Evolutionary conservation across 1,284 basidiomycete species (phyloP).

Genomic region (Pisolithus thermaeus): DNA sequence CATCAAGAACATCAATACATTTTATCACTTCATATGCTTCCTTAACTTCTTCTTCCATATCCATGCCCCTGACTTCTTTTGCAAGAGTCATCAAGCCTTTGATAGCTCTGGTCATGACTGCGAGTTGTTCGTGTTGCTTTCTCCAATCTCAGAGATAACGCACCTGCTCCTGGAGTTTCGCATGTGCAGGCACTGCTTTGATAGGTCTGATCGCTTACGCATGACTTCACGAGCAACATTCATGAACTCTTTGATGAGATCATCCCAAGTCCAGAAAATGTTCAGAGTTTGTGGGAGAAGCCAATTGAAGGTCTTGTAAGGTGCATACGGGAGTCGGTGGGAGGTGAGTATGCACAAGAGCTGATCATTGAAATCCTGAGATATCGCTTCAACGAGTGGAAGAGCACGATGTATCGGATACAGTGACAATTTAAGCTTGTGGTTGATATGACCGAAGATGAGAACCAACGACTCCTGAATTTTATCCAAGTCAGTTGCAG

Average conservation of each 20-base stretch:
- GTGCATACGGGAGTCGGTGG: conserved; percentile 88
- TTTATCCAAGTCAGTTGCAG: too few relatives aligned
- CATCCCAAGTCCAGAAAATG: conserved; percentile 96
- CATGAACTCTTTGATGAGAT: conserved; percentile 96
- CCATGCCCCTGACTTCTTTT: conserved; percentile 76
- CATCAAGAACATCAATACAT: conserved; percentile 93
- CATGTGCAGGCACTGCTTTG: conserved; percentile 89
- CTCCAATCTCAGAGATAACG: conserved; percentile 53
- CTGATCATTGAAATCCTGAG: too few relatives aligned
- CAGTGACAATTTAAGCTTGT: too few relatives aligned
- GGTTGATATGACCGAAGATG: too few relatives aligned
- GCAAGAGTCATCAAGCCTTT: conserved; percentile 38
- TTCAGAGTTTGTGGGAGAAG: conserved; percentile 71
- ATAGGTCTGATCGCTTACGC: conserved; percentile 91
- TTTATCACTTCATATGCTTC: conserved; percentile 94
- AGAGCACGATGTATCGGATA: too few relatives aligned
- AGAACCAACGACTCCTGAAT: too few relatives aligned
- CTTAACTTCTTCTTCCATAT: conserved; percentile 97
- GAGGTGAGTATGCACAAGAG: conserved; percentile 87
- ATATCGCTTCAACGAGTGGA: too few relatives aligned
- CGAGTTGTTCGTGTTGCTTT: too few relatives aligned
- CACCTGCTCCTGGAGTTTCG: conserved; percentile 85
- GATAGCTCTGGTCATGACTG: too few relatives aligned
- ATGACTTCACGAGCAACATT: conserved; percentile 95
- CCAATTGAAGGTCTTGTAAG: conserved; percentile 91